phyloP scores from a whole-genome alignment of 2,329 filamentous ascomycete species.

The Triangularia setosa region DNA sequence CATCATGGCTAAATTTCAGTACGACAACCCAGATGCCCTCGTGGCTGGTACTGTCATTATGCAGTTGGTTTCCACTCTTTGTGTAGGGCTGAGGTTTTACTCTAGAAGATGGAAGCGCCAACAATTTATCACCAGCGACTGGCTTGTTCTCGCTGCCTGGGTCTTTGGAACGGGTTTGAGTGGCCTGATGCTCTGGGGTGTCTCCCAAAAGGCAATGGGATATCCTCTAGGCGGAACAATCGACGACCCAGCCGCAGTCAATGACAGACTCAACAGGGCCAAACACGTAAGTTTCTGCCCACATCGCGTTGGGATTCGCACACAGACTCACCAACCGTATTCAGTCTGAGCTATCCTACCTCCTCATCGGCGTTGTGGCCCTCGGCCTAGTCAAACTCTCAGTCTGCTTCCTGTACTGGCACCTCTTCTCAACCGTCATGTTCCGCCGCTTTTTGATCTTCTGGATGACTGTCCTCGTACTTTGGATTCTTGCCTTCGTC shows the following conservation, averaged over 20 bases:
- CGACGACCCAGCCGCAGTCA: slow-evolving; percentile 7
- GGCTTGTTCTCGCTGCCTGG: slow-evolving; percentile 8
- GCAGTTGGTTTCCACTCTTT: slow-evolving; percentile 4
- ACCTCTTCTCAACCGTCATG: slow-evolving; percentile 13
- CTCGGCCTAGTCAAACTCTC: slow-evolving; percentile 14
- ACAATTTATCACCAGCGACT: slow-evolving; percentile 10
- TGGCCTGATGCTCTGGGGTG: slow-evolving; percentile 10
- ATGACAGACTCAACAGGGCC: slow-evolving; percentile 10
- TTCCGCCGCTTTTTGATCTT: slow-evolving; percentile 15
- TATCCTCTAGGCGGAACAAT: slow-evolving; percentile 6
- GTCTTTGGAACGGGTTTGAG: slow-evolving; percentile 9
- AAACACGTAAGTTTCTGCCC: slow-evolving; percentile 5
- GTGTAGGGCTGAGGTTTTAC: slow-evolving; percentile 13
- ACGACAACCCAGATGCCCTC: slow-evolving; percentile 12
- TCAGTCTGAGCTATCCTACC: slow-evolving; percentile 2
- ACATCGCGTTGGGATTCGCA: background rate
- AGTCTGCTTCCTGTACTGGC: slow-evolving; percentile 13
- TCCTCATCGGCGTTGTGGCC: slow-evolving; percentile 7
- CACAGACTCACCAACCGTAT: background rate
- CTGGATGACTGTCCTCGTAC: slow-evolving; percentile 9
- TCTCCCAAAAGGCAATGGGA: slow-evolving; percentile 4
- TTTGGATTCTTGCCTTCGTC: slow-evolving; percentile 11
- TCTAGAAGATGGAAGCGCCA: slow-evolving; percentile 13
- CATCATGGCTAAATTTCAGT: background rate
- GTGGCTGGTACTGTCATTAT: slow-evolving; percentile 11